phyloP scores from a whole-genome alignment of 305 asterid species.

The Coffea humblotiana region DNA sequence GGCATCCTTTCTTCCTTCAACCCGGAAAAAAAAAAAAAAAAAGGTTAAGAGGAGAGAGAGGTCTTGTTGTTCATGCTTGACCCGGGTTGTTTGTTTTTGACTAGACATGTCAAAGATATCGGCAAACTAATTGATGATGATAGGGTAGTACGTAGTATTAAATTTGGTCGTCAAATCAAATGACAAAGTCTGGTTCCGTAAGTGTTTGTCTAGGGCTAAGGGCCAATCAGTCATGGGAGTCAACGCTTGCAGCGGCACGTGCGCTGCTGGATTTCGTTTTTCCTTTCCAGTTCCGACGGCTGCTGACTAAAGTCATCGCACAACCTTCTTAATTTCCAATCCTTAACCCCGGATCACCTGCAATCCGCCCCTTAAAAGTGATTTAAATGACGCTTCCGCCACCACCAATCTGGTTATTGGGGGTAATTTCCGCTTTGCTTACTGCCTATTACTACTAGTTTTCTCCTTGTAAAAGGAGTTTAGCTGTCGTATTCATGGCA shows the following conservation, averaged over 20 bases:
- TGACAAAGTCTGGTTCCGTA: neutral
- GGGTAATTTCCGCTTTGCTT: neutral
- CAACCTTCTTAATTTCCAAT: neutral
- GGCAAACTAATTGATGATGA: neutral
- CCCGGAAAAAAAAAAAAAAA: too few species aligned
- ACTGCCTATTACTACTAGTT: neutral
- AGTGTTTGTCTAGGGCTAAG: neutral
- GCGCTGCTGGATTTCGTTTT: neutral
- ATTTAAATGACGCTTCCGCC: neutral
- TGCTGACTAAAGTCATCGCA: neutral
- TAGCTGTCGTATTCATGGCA: too few species aligned
- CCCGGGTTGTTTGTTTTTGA: neutral
- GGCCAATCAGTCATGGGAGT: neutral
- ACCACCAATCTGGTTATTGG: neutral
- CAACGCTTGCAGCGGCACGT: neutral
- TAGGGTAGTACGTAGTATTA: neutral
- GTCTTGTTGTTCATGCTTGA: neutral
- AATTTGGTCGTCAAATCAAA: neutral
- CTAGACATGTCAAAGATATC: constrained; percentile 17
- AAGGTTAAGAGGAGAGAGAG: too few species aligned
- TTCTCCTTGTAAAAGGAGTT: neutral
- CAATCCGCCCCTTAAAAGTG: neutral
- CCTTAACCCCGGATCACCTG: too few species aligned
- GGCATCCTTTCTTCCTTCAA: neutral
- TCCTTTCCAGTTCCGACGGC: neutral